phyloP scores from a whole-genome alignment of 805 yeast genomes.

The Ogataea methanolica region DNA sequence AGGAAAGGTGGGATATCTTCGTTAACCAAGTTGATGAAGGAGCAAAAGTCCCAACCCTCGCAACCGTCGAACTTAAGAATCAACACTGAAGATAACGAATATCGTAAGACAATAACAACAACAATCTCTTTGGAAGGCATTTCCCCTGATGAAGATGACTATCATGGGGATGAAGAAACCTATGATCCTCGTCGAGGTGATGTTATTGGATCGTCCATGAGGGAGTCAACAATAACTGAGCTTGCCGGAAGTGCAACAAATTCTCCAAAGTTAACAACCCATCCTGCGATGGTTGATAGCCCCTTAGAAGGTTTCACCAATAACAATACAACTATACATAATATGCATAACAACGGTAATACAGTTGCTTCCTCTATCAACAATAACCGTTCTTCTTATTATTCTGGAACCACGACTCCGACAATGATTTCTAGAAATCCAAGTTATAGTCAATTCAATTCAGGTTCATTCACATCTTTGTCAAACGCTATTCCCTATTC shows the following conservation, averaged over 20 bases:
- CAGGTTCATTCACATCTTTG: constrained; percentile 36
- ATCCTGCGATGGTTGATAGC: too few relatives aligned
- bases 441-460: constrained; percentile 11
- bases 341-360: too few relatives aligned
- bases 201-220: neutral
- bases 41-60: constrained; percentile 17
- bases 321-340: too few relatives aligned
- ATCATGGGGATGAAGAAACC: constrained; percentile 7
- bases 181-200: constrained; percentile 8
- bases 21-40: constrained; percentile 31
- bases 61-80: constrained; percentile 14
- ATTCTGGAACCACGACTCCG: constrained; percentile 5
- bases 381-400: neutral
- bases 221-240: neutral
- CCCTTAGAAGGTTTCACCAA: too few relatives aligned
- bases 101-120: constrained; percentile 28
- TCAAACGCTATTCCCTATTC: constrained; percentile 65
- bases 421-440: constrained; percentile 10
- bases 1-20: constrained; percentile 26
- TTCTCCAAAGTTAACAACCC: neutral
- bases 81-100: constrained; percentile 15
- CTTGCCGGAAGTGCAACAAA: neutral
- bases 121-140: constrained; percentile 32
- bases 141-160: constrained; percentile 26
- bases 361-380: neutral